Percentiles rank a stretch among this genome's conserved stretches.
These are phyloP conservation scores for Clavispora carvajalis DNA, from an alignment of 805 yeast genomes.

Conservation along the genomic window DNA sequence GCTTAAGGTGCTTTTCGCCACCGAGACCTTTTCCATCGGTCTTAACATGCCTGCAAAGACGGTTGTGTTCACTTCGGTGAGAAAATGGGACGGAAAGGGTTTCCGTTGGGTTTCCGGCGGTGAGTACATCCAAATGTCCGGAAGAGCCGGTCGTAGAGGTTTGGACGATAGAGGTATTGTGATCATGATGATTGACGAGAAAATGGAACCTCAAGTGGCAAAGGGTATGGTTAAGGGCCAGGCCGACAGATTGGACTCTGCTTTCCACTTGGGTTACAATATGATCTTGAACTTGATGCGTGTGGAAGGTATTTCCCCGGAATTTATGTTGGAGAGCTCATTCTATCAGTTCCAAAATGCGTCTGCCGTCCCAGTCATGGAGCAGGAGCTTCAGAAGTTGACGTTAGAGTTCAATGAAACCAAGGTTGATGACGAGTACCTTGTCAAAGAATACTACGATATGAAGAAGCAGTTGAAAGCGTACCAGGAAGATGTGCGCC, in stretches of 20 bases:
- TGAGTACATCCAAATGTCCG: conserved; percentile 99
- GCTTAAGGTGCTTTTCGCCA: conserved; percentile 89
- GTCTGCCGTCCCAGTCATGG: conserved; percentile 82
- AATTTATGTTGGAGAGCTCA: conserved; percentile 90
- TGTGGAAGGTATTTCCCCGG: conserved; percentile 98
- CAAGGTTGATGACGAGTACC: conserved; percentile 66
- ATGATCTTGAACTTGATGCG: conserved; percentile 95
- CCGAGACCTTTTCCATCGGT: conserved; percentile 98
- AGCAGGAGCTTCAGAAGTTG: conserved; percentile 54
- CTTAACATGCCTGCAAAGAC: conserved; percentile 99
- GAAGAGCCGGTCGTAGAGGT: conserved; percentile 99
- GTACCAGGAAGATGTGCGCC: conserved; percentile 72
- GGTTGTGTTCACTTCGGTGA: conserved; percentile 93
- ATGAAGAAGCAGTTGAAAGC: conserved; percentile 62
- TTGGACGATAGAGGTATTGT: conserved; percentile 98
- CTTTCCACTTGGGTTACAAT: conserved; percentile 94
- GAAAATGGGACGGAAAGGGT: conserved; percentile 97
- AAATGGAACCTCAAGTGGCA: conserved; percentile 99
- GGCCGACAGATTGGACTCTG: conserved; percentile 95
- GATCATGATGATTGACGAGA: conserved; percentile 98
- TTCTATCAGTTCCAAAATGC: conserved; percentile 95
- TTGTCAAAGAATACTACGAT: conserved; percentile 78
- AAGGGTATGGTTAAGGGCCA: conserved; percentile 99
- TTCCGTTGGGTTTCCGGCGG: conserved; percentile 99
- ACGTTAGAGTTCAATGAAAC: conserved; percentile 44